A percentile compares a stretch with the other conserved stretches of the same genome.
These are phyloP conservation scores for Penicillium nordicum DNA, from an alignment of 2,329 filamentous ascomycete species.

Conservation along the genomic window DNA sequence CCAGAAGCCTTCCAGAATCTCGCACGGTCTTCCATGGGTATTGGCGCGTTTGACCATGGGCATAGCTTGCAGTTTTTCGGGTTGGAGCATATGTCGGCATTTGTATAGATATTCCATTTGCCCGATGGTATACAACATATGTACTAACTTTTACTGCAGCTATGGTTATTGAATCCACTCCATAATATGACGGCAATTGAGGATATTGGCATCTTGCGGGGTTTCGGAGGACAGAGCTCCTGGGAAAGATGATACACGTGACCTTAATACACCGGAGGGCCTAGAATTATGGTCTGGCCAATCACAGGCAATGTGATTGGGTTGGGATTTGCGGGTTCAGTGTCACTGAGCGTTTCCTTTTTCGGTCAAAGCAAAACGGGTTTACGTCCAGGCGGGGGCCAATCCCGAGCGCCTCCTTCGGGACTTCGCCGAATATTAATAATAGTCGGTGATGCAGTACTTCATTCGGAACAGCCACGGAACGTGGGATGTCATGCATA, in stretches of 20 bases:
- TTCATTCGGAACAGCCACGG: background rate
- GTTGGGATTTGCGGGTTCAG: background rate
- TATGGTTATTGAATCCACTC: background rate
- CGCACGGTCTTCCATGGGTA: constrained; percentile 6
- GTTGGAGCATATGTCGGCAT: constrained; percentile 5
- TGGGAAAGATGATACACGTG: background rate
- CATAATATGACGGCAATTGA: background rate
- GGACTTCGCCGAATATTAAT: constrained; percentile 1
- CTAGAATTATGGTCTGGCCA: constrained; percentile 3
- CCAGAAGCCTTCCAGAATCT: constrained; percentile 24
- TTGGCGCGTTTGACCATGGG: constrained; percentile 16
- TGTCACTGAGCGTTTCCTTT: background rate
- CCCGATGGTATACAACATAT: background rate
- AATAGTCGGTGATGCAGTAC: background rate
- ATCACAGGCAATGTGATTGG: background rate
- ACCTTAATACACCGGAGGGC: background rate
- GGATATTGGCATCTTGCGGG: constrained; percentile 4
- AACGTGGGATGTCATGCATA: background rate
- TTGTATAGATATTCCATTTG: background rate
- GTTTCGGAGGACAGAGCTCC: constrained; percentile 12
- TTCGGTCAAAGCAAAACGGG: background rate
- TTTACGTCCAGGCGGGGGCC: background rate
- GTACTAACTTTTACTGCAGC: background rate
- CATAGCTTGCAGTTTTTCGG: constrained; percentile 6
- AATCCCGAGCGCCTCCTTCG: constrained; percentile 5